Base-by-base conservation (phyloP, 1,139 yeast genomes). In the Magnusiomyces sp. region DNA sequence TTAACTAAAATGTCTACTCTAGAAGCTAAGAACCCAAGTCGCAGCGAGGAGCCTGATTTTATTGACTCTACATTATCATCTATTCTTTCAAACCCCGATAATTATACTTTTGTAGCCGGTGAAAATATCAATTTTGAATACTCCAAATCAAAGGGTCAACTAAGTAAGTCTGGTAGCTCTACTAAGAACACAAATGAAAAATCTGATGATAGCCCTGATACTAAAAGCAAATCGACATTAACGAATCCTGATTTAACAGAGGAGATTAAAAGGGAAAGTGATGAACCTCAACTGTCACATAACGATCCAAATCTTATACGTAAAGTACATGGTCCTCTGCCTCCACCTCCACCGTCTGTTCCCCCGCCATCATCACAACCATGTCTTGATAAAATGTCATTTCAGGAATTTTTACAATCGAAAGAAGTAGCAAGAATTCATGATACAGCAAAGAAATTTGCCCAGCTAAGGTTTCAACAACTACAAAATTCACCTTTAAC, bases 71-170 rank as follows among this genome's bases (percentile, higher is more conserved):
- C 34, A 2, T 20, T 37, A 16, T 16, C 46, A 4, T 16, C 44
- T 29, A 37, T 41, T 37, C 38, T 43, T 44, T 55, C 59, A 33
- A 53, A 53, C 42, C 54, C 52, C 34, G 57, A 55, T 19, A 59
- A 53, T n/a, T 61, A 56, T 45, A 56, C 54, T 47, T 69, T 65
- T 50, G 70, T 73, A 19, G 71, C 74, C 13, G 89, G 88, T 17
- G 75, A 78, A 52, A 75, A 75, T 62, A 73, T 81, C 41, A 80
- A 78, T 59, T 81, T 82, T 62, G 85, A 81, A 57, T 79, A 79
- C 54, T 61, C 50, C 13, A 39, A 40, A 9, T 46, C 55, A 38
- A 38, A 40, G 45, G 29, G 29, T 7, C 29, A 23, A 23, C 29
- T 5, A 23, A 23, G 4, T 7, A 23, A 23, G 7, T 7, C 7